Evolutionary conservation across 108 stramenopile genomes (phyloP), one percentile per base, ranked within the genome.

Genomic region (Thalassiosira profunda): DNA sequence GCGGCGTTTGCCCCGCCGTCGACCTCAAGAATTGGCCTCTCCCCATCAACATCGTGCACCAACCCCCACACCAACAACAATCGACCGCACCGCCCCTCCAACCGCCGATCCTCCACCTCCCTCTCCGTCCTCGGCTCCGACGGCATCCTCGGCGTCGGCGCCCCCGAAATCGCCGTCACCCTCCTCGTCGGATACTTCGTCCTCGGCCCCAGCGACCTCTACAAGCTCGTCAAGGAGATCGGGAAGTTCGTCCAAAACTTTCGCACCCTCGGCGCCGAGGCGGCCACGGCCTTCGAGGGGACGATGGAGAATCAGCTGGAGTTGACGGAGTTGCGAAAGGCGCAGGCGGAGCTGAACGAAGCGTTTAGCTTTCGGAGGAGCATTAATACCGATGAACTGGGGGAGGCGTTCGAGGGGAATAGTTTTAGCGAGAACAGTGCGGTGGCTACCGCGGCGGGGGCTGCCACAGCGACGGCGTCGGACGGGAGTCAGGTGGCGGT

Each of bases 181-280:
- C 46, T 93, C 9, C 68, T 96, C 33, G 89, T 96, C 4, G 95
- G 95, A 10, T 96, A 96, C 77, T 93, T 96, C 54, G 80, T 96
- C 23, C 74, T 96, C 38, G 95, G 95, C 33, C 92, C 92, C 25
- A 76, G 79, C 15, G 95, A 96, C 41, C 79, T 96, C 47, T 93
- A 90, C 86, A 92, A 91, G 72, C 63, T 93, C 7, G 81, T 84
- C 51, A 96, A 96, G 70, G 90, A 93, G 70, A 84, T 92, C 59
- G 95, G 95, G 0, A 90, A 91, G 58, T 86, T 89, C 61, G 67
- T 96, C 42, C 88, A 91, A 77, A 92, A 93, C 45, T 58, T 92
- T 40, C 81, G 89, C 34, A 77, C 87, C 5, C 80, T 93, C 26
- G 63, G 79, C 3, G 68, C 86, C 37, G 92, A 92, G 21, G 80